phyloP scores from a whole-genome alignment of 2,329 filamentous ascomycete genomes.

The Claviceps paspali region DNA sequence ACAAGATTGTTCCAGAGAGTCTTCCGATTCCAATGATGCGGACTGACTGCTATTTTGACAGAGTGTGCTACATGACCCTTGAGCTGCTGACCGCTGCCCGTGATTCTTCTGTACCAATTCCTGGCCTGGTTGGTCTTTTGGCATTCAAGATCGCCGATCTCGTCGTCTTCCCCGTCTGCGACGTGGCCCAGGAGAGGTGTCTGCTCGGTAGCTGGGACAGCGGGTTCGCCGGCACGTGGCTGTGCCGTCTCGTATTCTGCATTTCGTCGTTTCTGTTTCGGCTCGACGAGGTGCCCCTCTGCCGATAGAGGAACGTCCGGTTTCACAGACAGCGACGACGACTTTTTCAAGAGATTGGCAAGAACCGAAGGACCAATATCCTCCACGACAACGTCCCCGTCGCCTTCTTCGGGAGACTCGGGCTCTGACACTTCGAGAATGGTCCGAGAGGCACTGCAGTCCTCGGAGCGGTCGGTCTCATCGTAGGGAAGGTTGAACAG shows the following conservation, averaged over 20 bases:
- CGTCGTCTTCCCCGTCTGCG: slow-evolving; percentile 16
- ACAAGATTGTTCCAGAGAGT: slow-evolving; percentile 49
- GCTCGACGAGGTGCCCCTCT: not conserved
- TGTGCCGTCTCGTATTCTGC: slow-evolving; percentile 5
- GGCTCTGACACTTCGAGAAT: slow-evolving; percentile 47
- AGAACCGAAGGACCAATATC: slow-evolving; percentile 26
- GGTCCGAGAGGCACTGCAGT: slow-evolving; percentile 25
- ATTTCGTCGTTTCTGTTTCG: not conserved
- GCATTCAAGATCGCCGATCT: slow-evolving; percentile 31
- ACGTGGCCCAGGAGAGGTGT: slow-evolving; percentile 31
- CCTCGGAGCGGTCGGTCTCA: slow-evolving; percentile 10
- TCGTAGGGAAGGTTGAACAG: slow-evolving; percentile 11
- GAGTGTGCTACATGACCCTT: slow-evolving; percentile 16
- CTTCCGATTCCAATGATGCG: slow-evolving; percentile 57
- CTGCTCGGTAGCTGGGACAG: slow-evolving; percentile 21
- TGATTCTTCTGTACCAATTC: slow-evolving; percentile 21
- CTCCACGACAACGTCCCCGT: slow-evolving; percentile 7
- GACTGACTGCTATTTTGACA: slow-evolving; percentile 32
- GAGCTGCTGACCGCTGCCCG: slow-evolving; percentile 17
- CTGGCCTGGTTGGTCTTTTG: slow-evolving; percentile 25
- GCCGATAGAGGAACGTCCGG: slow-evolving; percentile 5
- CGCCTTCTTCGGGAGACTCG: slow-evolving; percentile 12
- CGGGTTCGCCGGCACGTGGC: slow-evolving; percentile 5
- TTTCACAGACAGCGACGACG: slow-evolving; percentile 25
- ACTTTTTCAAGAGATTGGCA: slow-evolving; percentile 33